phyloP scores from a whole-genome alignment of 2,329 filamentous ascomycete genomes.

The Daldinia eschscholtzii region DNA sequence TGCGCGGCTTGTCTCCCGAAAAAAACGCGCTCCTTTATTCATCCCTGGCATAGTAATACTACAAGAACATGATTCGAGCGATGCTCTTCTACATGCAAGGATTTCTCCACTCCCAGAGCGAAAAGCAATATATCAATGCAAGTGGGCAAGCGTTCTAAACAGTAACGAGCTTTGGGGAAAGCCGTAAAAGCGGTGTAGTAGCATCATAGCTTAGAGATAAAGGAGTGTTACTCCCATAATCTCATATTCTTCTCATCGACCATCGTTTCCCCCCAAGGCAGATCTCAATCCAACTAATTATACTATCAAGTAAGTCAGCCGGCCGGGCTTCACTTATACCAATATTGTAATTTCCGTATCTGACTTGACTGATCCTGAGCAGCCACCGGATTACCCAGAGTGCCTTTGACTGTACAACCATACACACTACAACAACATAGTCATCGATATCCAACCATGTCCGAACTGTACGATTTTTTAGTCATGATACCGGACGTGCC shows the following conservation, averaged over 20 bases:
- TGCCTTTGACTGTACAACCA: not conserved
- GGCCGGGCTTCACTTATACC: not conserved
- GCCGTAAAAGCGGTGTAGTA: not conserved
- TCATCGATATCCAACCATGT: slow-evolving; percentile 24
- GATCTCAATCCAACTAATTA: not conserved
- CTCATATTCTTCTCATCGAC: not conserved
- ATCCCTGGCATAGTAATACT: not conserved
- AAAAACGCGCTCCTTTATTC: not conserved
- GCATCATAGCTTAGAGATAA: not conserved
- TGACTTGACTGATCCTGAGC: not conserved
- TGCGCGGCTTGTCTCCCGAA: not conserved
- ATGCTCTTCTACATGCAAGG: not conserved
- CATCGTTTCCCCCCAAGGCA: not conserved
- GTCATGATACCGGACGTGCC: slow-evolving; percentile 43
- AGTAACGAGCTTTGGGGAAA: not conserved
- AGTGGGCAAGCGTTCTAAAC: not conserved
- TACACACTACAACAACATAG: no score
- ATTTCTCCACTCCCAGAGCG: slow-evolving; percentile 15
- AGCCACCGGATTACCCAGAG: not conserved
- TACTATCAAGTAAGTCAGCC: not conserved
- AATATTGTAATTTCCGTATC: not conserved
- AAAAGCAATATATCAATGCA: slow-evolving; percentile 8
- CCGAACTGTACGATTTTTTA: slow-evolving; percentile 42
- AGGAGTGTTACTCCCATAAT: not conserved
- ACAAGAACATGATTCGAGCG: slow-evolving; percentile 2